Conservation (phyloP, 768 basidiomycete genomes). For the Tremella mesenterica region DNA sequence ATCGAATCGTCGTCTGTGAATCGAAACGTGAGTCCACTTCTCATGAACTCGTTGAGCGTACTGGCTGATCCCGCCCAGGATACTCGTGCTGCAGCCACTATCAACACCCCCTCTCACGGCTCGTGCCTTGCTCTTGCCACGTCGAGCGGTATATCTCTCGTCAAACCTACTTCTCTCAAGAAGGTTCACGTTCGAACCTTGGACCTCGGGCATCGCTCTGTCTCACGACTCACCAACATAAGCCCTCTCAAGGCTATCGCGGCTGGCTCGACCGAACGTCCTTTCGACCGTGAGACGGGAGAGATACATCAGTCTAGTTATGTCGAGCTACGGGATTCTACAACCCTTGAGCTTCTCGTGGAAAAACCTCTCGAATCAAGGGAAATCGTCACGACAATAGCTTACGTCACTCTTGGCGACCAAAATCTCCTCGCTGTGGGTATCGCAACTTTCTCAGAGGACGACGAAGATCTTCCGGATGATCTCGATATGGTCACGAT, state of each 20-base stretch:
- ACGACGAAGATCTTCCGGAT: conserved; percentile 22
- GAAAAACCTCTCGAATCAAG: conserved; percentile 22
- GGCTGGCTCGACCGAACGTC: conserved; percentile 11
- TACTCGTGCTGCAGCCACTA: conserved; percentile 19
- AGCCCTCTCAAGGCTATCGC: conserved; percentile 12
- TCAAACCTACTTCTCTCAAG: conserved; percentile 32
- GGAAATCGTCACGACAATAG: conserved; percentile 29
- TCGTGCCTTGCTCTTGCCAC: conserved; percentile 25
- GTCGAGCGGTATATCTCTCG: conserved; percentile 18
- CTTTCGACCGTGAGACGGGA: conserved; percentile 32
- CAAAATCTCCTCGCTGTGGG: conserved; percentile 31
- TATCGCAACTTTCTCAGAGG: conserved; percentile 26
- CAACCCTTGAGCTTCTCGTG: conserved; percentile 16
- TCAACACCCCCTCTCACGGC: conserved; percentile 16
- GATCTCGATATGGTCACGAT: conserved; percentile 3
- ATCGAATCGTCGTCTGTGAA: conserved; percentile 35
- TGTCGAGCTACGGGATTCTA: conserved; percentile 34
- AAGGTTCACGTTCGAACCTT: conserved; percentile 39
- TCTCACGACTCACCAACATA: conserved; percentile 12
- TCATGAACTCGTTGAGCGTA: background rate
- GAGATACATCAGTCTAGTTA: conserved; percentile 23
- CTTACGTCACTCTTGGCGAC: conserved; percentile 21
- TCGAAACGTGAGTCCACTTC: conserved; percentile 22
- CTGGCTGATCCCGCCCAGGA: conserved; percentile 21
- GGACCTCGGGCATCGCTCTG: conserved; percentile 29